Evolutionary conservation across 768 basidiomycete genomes (phyloP).

Genomic region (Lactarius akahatsu): DNA sequence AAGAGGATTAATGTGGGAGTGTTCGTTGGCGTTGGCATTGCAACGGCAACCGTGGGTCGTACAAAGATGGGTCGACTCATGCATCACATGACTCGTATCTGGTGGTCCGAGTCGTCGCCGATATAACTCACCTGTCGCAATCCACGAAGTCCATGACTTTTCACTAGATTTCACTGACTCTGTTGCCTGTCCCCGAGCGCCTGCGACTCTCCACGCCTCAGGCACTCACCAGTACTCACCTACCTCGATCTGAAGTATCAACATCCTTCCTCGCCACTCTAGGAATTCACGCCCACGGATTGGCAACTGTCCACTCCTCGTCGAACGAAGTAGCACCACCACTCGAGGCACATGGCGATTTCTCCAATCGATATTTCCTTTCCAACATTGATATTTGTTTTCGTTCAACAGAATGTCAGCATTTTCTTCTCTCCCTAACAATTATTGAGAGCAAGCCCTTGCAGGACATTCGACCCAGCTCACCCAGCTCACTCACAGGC

Average conservation of each 20-base stretch:
- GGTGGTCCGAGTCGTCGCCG: no score
- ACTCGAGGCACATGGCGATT: conserved; percentile 5
- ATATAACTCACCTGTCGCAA: no score
- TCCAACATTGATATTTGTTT: background rate
- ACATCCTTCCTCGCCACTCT: background rate
- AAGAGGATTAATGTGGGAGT: conserved; percentile 48
- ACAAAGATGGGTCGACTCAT: no score
- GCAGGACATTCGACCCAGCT: background rate
- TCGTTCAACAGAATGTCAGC: background rate
- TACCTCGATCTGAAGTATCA: background rate
- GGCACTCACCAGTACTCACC: background rate
- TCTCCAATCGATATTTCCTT: background rate
- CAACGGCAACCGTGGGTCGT: no score
- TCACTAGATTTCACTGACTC: no score
- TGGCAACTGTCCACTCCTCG: conserved; percentile 4
- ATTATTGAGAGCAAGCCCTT: background rate
- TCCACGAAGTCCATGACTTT: no score
- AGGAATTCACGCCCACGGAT: background rate
- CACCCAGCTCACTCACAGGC: background rate
- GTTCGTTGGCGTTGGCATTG: conserved; percentile 30
- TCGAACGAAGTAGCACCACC: background rate
- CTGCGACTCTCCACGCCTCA: no score
- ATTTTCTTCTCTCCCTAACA: conserved; percentile 1
- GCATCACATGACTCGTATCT: no score
- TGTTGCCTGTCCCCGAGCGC: no score